Evolutionary conservation across 192 early-diverging fungal species (phyloP).

Genomic region (Coemansia reversa): DNA sequence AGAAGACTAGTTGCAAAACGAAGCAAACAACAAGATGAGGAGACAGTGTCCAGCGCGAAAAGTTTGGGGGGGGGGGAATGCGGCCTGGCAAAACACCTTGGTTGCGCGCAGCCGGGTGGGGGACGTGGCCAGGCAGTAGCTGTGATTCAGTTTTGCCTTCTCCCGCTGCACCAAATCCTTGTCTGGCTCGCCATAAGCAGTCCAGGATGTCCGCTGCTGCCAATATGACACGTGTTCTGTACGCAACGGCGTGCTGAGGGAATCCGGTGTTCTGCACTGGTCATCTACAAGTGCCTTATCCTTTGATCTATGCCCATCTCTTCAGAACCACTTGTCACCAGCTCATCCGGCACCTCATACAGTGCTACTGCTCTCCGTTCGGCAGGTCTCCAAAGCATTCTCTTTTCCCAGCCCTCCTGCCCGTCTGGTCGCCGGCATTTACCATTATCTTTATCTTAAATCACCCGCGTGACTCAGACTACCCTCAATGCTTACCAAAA

Average conservation of each 20-base stretch:
- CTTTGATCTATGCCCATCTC: not conserved
- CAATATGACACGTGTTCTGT: not conserved
- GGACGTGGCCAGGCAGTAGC: not conserved
- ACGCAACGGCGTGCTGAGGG: not conserved
- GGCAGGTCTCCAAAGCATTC: not conserved
- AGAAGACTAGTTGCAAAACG: not conserved
- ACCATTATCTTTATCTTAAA: not conserved
- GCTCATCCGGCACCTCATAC: not conserved
- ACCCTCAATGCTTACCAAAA: conserved; percentile 3
- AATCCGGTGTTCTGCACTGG: not conserved
- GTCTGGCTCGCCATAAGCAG: not conserved
- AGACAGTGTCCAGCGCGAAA: conserved; percentile 3
- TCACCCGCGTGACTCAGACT: not conserved
- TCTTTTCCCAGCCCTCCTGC: not conserved
- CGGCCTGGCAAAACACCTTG: not conserved
- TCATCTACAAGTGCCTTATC: not conserved
- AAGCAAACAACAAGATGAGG: conserved; percentile 2
- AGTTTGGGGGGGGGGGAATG: conserved; percentile 2
- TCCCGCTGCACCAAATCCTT: not conserved
- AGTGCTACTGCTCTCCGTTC: not conserved
- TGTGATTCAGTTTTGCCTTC: not conserved
- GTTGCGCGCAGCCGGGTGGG: not conserved
- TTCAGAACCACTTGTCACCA: not conserved
- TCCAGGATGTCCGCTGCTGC: not conserved
- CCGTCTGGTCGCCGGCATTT: not conserved